Base-by-base conservation (phyloP, 192 early-diverging fungal genomes). In the Pilobolus umbonatus region DNA sequence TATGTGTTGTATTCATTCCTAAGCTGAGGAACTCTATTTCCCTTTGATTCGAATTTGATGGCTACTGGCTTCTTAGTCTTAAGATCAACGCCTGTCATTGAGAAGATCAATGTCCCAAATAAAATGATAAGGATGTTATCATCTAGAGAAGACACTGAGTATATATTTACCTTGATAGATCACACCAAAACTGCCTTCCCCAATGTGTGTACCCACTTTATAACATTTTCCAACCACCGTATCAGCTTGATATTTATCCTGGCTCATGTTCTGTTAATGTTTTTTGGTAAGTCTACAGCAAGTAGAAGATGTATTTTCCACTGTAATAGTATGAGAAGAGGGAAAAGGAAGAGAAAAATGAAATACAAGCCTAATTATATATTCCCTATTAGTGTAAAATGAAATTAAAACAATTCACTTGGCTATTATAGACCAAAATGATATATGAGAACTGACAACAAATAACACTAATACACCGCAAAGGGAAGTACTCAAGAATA, bases 101-200 rank as follows among this genome's bases (percentile, higher is more conserved):
- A n/a, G n/a, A n/a, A n/a, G n/a, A n/a, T n/a, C n/a, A n/a, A n/a
- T n/a, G n/a, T n/a, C n/a, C n/a, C n/a, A n/a, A n/a, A n/a, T n/a
- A n/a, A n/a, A n/a, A n/a, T n/a, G n/a, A n/a, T n/a, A n/a, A n/a
- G n/a, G n/a, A n/a, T n/a, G n/a, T n/a, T n/a, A n/a, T n/a, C n/a
- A n/a, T n/a, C n/a, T n/a, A n/a, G n/a, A n/a, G n/a, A n/a, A n/a
- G n/a, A n/a, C n/a, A n/a, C n/a, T n/a, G n/a, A n/a, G n/a, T 35
- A 8, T 35, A 8, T 35, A 8, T 35, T 35, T 74, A 93, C 96
- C 96, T 87, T 98, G 92, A 72, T 96, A 98, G 60, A 98, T 96
- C 73, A 96, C 87, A 47, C 96, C 96, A 83, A 99, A 98, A 67
- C 88, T 91, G 25, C 96, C 96, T 71, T 97, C 95, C 28, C 95